Evolutionary conservation across 371 early-diverging fungal genomes (phyloP).

Genomic region (Mortierella sp.): DNA sequence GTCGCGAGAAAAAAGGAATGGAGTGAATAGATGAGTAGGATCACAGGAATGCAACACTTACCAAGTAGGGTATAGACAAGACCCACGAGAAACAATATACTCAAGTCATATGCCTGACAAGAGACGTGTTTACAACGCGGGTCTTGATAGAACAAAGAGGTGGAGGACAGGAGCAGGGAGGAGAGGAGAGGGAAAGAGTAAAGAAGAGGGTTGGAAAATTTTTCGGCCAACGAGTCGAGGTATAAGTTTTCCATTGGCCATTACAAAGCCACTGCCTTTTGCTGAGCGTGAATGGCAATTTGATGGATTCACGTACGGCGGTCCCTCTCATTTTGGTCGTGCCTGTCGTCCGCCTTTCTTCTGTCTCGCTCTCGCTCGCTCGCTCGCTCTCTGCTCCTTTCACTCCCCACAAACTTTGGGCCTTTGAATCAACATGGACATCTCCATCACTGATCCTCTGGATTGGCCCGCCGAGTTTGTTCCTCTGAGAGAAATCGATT

Average conservation of each 20-base stretch:
- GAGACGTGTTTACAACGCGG: neutral
- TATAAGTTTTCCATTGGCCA: too few relatives aligned
- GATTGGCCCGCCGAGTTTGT: constrained; percentile 61
- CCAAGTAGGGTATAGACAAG: neutral
- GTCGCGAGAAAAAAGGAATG: too few relatives aligned
- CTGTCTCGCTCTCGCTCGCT: constrained; percentile 29
- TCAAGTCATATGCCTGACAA: neutral
- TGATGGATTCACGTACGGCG: too few relatives aligned
- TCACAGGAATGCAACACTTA: too few relatives aligned
- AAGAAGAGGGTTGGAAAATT: constrained; percentile 20
- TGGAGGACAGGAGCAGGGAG: neutral
- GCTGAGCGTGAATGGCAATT: too few relatives aligned
- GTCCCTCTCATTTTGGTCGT: neutral
- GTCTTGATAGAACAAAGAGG: neutral
- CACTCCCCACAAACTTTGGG: neutral
- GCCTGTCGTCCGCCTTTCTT: constrained; percentile 31
- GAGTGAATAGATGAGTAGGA: too few relatives aligned
- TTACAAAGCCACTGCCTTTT: too few relatives aligned
- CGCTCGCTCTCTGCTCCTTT: too few relatives aligned
- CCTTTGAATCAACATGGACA: constrained; percentile 24
- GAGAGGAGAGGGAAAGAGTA: constrained; percentile 17
- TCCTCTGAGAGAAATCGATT: constrained; percentile 63
- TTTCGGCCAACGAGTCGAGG: constrained; percentile 11
- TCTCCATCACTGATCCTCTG: constrained; percentile 60
- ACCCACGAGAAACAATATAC: neutral